Evolutionary conservation across 1,139 yeast species (phyloP), one percentile per base, ranked within the genome.

Genomic region (Wickerhamomyces sp.): DNA sequence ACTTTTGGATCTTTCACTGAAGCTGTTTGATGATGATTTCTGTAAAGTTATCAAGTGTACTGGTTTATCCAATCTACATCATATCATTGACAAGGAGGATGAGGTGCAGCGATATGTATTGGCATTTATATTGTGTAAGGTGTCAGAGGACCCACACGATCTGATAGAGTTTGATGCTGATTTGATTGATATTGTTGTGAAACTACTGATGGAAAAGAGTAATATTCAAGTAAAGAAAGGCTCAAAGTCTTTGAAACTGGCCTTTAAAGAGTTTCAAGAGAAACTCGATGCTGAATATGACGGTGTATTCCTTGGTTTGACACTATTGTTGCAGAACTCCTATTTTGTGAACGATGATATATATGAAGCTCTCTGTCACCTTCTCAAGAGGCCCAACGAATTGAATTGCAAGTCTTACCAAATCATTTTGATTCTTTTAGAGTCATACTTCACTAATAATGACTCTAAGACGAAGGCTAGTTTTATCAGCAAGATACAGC

Each of bases 1-100:
- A 2, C 35, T 66, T 8, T 36, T 65, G 3, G 67, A 65, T 11
- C 48, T 66, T n/a, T 60, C 63, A 0, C 46, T 57, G 40, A 56
- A 50, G 30, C 50, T 60, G 18, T 43, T 52, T 29, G 63, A 61
- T 30, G 46, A 45, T 7, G 60, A 53, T 1, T 64, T 64, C 52
- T 45, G 51, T 1, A 47, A 46, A 23, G 50, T 52, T 9, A 46
- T 54, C 39, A 47, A 50, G 29, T 27, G 47, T 44, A 32, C 31
- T 46, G 42, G 50, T 0, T 6, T 53, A 9, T 40, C 49, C 1
- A 10, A 23, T 1, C 23, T 54, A 4, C 45, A 41, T 11, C 11
- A 43, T 0, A 6, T 34, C 4, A 36, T 48, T n/a, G 45, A 51
- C 11, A 3, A 9, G 2, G 35, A 39, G 1, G 47, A 51, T 31